Base-by-base conservation (phyloP, 106 monocot genomes). In the Phalaenopsis equestris region DNA sequence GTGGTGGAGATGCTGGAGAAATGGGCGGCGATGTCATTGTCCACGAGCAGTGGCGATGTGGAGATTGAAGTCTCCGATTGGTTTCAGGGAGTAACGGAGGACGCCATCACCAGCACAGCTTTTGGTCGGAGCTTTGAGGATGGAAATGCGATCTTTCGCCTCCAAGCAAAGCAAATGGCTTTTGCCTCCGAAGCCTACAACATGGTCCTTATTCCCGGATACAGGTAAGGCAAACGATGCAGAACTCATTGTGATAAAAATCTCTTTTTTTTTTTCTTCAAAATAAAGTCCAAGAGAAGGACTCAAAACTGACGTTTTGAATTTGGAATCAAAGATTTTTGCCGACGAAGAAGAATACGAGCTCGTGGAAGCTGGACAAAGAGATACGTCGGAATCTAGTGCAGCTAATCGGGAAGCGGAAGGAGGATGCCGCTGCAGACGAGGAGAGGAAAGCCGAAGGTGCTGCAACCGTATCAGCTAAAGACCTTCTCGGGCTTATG, bases 101-200 rank as follows among this genome's bases (percentile, higher is more conserved):
- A 88, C 61, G 84, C 87, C 56, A 90, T 88, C 75, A 88, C 90
- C 47, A 79, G 88, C 21, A 82, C 86, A 0, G 84, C 87, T 7
- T 90, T 90, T 55, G 90, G 90, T 42, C 73, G 73, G 56, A 90
- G 87, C 90, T 90, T 88, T 78, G 90, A 90, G 4, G 88, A 90
- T 47, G 90, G 88, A 57, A 84, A 84, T 78, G 82, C 84, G 15
- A 88, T 95, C 36, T 95, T 89, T 84, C 84, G 86, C 17, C 85
- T 95, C 18, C 95, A 95, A 67, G 77, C 91, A 12, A 84, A 88
- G 73, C 92, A 92, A 67, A 95, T 95, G 95, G 78, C 72, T 56
- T 90, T 87, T 76, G 95, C 95, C 10, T 87, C 90, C 75, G 95
- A 95, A 57, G 90, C 95, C 48, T 95, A 92, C 67, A 84, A 89